Evolutionary conservation across 192 early-diverging fungal species (phyloP).

Genomic region (Dimargaris xerosporica): DNA sequence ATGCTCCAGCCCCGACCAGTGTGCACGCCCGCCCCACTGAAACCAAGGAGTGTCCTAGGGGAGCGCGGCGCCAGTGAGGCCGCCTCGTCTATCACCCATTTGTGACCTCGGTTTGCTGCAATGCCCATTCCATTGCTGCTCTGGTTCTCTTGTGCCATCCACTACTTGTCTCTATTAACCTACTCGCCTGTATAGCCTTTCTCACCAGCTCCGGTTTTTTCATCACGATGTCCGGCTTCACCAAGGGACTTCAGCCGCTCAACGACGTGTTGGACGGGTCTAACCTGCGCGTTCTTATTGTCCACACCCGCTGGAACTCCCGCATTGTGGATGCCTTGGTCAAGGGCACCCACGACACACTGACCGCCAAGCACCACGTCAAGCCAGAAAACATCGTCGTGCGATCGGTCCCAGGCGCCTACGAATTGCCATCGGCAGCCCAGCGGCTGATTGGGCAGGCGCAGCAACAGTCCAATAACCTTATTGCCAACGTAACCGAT

Average conservation of each 20-base stretch:
- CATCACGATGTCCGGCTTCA: conserved; percentile 28
- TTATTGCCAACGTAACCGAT: conserved; percentile 34
- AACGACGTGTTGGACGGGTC: conserved; percentile 41
- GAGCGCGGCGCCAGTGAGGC: too few relatives aligned
- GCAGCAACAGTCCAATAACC: conserved; percentile 36
- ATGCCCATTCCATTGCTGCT: too few relatives aligned
- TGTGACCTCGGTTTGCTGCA: too few relatives aligned
- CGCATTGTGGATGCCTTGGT: conserved; percentile 75
- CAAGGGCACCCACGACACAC: conserved; percentile 44
- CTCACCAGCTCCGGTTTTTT: too few relatives aligned
- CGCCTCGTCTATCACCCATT: too few relatives aligned
- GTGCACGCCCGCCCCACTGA: too few relatives aligned
- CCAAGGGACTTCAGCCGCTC: conserved; percentile 55
- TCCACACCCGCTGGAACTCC: conserved; percentile 92
- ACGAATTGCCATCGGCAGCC: conserved; percentile 86
- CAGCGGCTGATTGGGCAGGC: conserved; percentile 55
- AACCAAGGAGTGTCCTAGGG: too few relatives aligned
- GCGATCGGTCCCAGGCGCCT: conserved; percentile 76
- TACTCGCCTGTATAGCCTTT: too few relatives aligned
- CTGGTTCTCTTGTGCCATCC: too few relatives aligned
- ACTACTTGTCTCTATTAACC: too few relatives aligned
- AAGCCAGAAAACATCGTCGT: conserved; percentile 54
- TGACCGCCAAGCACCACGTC: conserved; percentile 52
- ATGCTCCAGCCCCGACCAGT: too few relatives aligned
- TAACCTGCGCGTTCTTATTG: conserved; percentile 50